Evolutionary conservation across 2,329 filamentous ascomycete species (phyloP).

Genomic region (Neonectria hederae): DNA sequence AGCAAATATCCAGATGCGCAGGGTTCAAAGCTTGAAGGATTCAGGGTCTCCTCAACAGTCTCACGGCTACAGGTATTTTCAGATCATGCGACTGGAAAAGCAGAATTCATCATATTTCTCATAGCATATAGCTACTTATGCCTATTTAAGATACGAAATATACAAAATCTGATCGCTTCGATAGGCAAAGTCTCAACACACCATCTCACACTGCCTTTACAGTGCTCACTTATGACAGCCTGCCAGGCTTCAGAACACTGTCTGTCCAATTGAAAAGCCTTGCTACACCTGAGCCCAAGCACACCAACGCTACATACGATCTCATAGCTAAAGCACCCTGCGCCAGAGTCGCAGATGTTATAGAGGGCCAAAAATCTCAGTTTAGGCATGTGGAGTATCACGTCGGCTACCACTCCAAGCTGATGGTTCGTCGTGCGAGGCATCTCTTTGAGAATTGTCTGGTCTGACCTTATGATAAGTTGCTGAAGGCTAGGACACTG

Average conservation of each 20-base stretch:
- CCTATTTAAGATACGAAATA: neutral
- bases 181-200: neutral
- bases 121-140: neutral
- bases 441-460: neutral
- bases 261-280: neutral
- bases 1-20: conserved; percentile 2
- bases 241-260: conserved; percentile 1
- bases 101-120: neutral
- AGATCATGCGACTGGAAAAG: neutral
- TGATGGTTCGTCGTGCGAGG: neutral
- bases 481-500: conserved; percentile 1
- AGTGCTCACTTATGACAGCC: neutral
- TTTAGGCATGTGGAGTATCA: neutral
- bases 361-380: conserved; percentile 5
- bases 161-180: neutral
- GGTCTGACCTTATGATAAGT: neutral
- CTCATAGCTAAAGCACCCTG: conserved; percentile 6
- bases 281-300: neutral
- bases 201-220: neutral
- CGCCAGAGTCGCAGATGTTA: neutral
- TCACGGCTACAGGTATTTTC: neutral
- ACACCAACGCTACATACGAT: neutral
- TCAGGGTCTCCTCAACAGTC: conserved; percentile 2
- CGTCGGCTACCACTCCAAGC: neutral
- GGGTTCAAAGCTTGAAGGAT: conserved; percentile 1